Evolutionary conservation across 441 rosid genomes (phyloP), one percentile per base, ranked within the genome.

Genomic region (Mallotus japonicus): DNA sequence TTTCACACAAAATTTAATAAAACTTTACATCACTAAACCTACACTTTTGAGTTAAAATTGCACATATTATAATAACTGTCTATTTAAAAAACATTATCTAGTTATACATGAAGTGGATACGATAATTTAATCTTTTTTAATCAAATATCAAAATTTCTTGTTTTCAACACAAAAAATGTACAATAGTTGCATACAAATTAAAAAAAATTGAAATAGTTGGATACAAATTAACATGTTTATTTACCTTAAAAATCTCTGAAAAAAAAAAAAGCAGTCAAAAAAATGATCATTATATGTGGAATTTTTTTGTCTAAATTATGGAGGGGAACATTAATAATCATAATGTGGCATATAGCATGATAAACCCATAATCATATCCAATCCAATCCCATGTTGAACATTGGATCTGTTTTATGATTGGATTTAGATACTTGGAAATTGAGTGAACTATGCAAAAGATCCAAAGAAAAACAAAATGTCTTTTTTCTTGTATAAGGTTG

Each of bases 341-440:
- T 77, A 34, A 78, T 76, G 71, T 56, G 75, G 76, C 63, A 74
- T 70, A 75, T 49, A 78, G 56, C 74, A 40, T 77, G 71, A 70
- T 67, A 56, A 77, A 65, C 32, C 12, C 78, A 56, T 62, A 73
- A 79, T 74, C 74, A 79, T 80, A 22, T 22, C 74, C 67, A 58
- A 68, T 66, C 67, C 77, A 65, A 22, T 69, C 72, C 64, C 74
- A 77, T 74, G 59, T 70, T 80, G 67, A 73, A 61, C 66, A 71
- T 83, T 75, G 60, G 66, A 71, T 80, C 77, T 75, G 44, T 58
- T 62, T 46, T 68, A 81, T 76, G 73, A 81, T 81, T 78, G 75
- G 77, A 67, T 77, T 76, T 83, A 65, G 83, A 80, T 85, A 46
- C 83, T 76, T 75, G 71, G 73, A 81, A 68, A 28, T 76, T 71